Evolutionary conservation across 2,329 filamentous ascomycete species (phyloP), one percentile per base, ranked within the genome.

Genomic region (Fusarium sp.): DNA sequence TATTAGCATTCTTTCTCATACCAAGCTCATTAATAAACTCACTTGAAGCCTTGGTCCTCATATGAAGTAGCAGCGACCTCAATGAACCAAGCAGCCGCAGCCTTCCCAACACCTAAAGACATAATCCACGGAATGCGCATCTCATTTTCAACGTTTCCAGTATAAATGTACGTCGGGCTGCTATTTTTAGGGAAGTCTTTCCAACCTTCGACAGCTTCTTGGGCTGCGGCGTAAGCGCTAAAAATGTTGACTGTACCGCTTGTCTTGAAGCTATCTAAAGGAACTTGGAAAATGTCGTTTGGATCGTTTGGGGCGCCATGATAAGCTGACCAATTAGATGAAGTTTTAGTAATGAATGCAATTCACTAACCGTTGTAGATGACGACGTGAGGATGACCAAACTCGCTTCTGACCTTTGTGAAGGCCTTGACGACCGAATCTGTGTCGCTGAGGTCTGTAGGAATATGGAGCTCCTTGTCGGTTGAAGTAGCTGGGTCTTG

Each of bases 301-400:
- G 38, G 33, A 11, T 39, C 11, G n/a, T 63, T 59, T 0, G 17
- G 20, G 1, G 1, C 14, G 14, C 44, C 35, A 22, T 33, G 35
- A 6, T 12, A 68, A 9, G 66, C 66, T 68, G 1, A 4, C 2
- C 2, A 6, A 26, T 68, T 6, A 61, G 31, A 6, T 1, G 3
- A 3, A 2, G 10, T 3, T 22, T 0, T 0, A 5, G 0, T 28
- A 0, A 5, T 0, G 1, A 14, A 9, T 7, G 1, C 0, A 9
- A 5, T 7, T 4, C 1, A 72, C 35, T 24, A 0, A 48, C 58
- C 42, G 5, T 70, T 70, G 15, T 70, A 70, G 7, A 70, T 38
- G 12, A 70, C 58, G 1, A 70, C 45, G 7, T 47, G 69, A 2
- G 67, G 67, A 26, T 70, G 20, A 0, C 66, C 67, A 0, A 70